A percentile compares a stretch with the other conserved stretches of the same genome.
phyloP scores from a whole-genome alignment of 2,329 filamentous ascomycete genomes.

The Fusarium euwallaceae region DNA sequence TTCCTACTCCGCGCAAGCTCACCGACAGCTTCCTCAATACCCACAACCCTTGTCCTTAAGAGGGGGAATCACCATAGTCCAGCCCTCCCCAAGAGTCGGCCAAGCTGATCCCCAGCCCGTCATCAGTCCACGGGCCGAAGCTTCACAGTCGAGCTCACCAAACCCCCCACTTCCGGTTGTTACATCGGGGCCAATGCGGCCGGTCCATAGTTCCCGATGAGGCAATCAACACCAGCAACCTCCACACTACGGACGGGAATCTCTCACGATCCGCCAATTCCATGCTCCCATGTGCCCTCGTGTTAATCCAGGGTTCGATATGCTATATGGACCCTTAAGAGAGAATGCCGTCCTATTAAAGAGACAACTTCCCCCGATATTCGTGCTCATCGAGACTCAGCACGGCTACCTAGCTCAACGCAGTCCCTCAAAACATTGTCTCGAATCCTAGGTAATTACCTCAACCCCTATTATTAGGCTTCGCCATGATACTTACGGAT shows the following conservation, averaged over 20 bases:
- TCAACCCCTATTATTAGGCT: no score
- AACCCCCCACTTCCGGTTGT: slow-evolving; percentile 29
- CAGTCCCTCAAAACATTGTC: neutral
- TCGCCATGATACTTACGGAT: neutral
- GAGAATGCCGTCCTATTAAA: slow-evolving; percentile 24
- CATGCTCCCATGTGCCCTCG: slow-evolving; percentile 34
- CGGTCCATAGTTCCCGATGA: slow-evolving; percentile 41
- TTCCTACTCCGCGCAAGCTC: neutral
- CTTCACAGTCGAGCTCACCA: slow-evolving; percentile 6
- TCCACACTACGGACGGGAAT: slow-evolving; percentile 22
- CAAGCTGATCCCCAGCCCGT: neutral
- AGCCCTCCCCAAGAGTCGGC: neutral
- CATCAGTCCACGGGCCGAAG: slow-evolving; percentile 20
- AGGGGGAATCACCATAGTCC: slow-evolving; percentile 7
- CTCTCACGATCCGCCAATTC: slow-evolving; percentile 42
- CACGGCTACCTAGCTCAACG: neutral
- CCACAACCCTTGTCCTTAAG: slow-evolving; percentile 1
- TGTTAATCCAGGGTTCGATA: slow-evolving; percentile 24
- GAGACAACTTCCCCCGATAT: slow-evolving; percentile 6
- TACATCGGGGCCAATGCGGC: slow-evolving; percentile 28
- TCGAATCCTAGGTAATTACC: neutral
- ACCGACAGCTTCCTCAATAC: neutral
- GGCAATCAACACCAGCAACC: slow-evolving; percentile 31
- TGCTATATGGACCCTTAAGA: slow-evolving; percentile 25
- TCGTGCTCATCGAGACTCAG: neutral